phyloP scores from a whole-genome alignment of 805 yeast genomes.

The Lachancea cidri region DNA sequence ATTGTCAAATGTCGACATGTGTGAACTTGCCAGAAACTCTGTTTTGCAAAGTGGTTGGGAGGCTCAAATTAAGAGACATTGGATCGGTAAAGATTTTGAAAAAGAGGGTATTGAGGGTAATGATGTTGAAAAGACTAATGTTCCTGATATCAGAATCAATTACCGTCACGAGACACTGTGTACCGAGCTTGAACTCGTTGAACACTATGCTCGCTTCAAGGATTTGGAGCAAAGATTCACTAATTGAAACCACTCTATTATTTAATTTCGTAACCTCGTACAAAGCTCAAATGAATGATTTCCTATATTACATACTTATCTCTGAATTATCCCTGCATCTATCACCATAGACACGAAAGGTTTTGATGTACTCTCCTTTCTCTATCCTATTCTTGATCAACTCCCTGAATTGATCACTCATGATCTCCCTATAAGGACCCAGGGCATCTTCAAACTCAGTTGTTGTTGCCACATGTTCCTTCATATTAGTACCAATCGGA shows the following conservation, averaged over 20 bases:
- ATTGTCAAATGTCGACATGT: constrained; percentile 91
- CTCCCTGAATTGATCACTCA: constrained; percentile 23
- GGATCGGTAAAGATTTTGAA: constrained; percentile 73
- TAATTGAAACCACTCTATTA: background rate
- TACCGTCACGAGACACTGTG: constrained; percentile 78
- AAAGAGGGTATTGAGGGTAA: constrained; percentile 69
- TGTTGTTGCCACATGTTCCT: constrained; percentile 1
- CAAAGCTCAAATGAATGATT: background rate
- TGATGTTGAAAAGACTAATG: constrained; percentile 90
- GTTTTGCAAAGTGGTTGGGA: constrained; percentile 95
- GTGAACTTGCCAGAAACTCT: constrained; percentile 91
- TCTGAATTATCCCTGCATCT: background rate
- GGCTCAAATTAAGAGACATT: constrained; percentile 74
- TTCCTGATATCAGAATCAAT: constrained; percentile 80
- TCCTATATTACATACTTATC: background rate
- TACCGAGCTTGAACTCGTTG: constrained; percentile 65
- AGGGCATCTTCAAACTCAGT: constrained; percentile 15
- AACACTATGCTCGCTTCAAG: constrained; percentile 43
- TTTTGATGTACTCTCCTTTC: constrained; percentile 22
- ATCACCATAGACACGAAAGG: constrained; percentile 10
- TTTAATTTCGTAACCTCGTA: too few species aligned
- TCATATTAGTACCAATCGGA: constrained; percentile 21
- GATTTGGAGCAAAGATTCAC: background rate
- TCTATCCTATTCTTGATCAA: constrained; percentile 21
- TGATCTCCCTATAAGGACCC: constrained; percentile 26